Base-by-base conservation (phyloP, 176 grass and related monocot genomes). In the Stipa capillata region DNA sequence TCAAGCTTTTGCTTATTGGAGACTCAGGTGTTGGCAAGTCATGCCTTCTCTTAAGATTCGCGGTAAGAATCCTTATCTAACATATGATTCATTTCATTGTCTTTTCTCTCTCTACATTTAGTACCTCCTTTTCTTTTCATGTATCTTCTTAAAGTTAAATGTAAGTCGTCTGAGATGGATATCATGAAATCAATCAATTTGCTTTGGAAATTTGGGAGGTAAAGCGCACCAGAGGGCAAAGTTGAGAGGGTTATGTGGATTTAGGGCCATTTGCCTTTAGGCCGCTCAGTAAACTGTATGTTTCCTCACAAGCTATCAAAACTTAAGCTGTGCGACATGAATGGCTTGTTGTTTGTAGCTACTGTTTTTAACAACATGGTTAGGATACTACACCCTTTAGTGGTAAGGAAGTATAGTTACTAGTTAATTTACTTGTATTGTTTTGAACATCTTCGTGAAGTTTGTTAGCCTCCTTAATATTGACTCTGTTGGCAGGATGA, bases 21-120 rank as follows among this genome's bases (percentile, higher is more conserved):
- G 90, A 92, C 79, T 92, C 90, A 4, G 90, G 90, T 66, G 90
- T 92, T 47, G 90, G 90, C n/a, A 92, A 92, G 75, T 92, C 86
- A 66, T 92, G 90, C 74, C 65, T 92, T 45, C 90, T 92, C 39
- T 82, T 92, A 84, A 86, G 90, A 83, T 92, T 92, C 77, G 86
- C 93, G 6, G 93, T 92, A 90, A 82, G 81, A 56, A 73, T 77
- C 8, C 35, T 10, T 41, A 58, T 58, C 52, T 58, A 58, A 57
- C 57, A 35, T 53, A 42, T 42, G 35, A 57, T 40, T 42, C 36
- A 24, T 58, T n/a, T 21, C 11, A 45, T 20, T 4, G 21, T 52
- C 7, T 32, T 49, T 51, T 43, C 13, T 15, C 12, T 17, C 11
- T 9, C 3, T 36, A 12, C 41, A n/a, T 10, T 64, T 17, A 18